Percentiles rank a stretch among this genome's conserved stretches.
Evolutionary conservation across 805 yeast genomes (phyloP).

Genomic region (Barnettozyma populi): DNA sequence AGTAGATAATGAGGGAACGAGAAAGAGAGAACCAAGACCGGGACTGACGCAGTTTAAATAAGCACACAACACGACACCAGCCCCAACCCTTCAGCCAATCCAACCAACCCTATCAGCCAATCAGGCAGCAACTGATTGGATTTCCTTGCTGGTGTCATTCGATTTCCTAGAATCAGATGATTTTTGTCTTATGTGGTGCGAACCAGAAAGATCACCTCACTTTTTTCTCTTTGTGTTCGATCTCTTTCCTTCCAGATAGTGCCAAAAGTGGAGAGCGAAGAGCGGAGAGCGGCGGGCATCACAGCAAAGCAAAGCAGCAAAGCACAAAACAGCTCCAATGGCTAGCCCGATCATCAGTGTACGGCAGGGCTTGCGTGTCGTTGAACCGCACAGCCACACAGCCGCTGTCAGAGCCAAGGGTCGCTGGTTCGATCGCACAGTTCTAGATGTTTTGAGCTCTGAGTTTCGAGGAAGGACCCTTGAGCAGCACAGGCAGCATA

Average conservation of each 20-base stretch:
- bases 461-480: slow-evolving; percentile 20
- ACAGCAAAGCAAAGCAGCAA: neutral
- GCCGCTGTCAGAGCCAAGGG: slow-evolving; percentile 18
- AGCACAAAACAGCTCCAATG: neutral
- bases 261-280: too few species aligned
- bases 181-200: neutral
- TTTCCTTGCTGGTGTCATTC: neutral
- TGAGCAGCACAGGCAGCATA: slow-evolving; percentile 11
- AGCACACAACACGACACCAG: too few species aligned
- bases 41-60: too few species aligned
- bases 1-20: neutral
- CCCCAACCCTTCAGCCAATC: too few species aligned
- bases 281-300: too few species aligned
- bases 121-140: too few species aligned
- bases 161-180: neutral
- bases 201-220: neutral
- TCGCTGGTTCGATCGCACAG: slow-evolving; percentile 19
- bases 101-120: too few species aligned
- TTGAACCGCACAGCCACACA: slow-evolving; percentile 56
- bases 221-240: neutral
- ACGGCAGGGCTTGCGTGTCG: slow-evolving; percentile 43
- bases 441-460: slow-evolving; percentile 16
- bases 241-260: too few species aligned
- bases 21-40: neutral
- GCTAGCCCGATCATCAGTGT: neutral